Evolutionary conservation across 2,329 filamentous ascomycete species (phyloP).

Genomic region (Penicillium sp.): DNA sequence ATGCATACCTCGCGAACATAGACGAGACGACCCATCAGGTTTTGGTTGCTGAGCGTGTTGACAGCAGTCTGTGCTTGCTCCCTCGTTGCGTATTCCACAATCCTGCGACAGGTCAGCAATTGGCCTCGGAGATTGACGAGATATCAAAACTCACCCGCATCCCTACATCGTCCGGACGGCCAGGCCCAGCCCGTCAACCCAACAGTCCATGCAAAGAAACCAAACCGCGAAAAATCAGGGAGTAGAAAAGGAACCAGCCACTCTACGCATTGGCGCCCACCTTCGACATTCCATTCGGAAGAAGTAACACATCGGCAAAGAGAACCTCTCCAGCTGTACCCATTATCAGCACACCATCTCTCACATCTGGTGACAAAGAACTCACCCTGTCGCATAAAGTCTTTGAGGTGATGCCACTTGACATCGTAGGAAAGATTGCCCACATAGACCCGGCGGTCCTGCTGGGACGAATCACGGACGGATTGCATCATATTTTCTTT

Average conservation of each 20-base stretch:
- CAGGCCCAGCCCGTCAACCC: slow-evolving; percentile 98
- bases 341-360: slow-evolving; percentile 9
- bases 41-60: slow-evolving; percentile 97
- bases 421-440: slow-evolving; percentile 99
- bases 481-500: slow-evolving; percentile 96
- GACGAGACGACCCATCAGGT: slow-evolving; percentile 95
- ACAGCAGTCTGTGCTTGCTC: slow-evolving; percentile 98
- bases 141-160: slow-evolving; percentile 78
- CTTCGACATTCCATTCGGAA: slow-evolving; percentile 99
- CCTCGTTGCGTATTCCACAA: slow-evolving; percentile 99
- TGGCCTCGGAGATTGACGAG: neutral
- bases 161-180: slow-evolving; percentile 91
- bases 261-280: slow-evolving; percentile 92
- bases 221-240: slow-evolving; percentile 59
- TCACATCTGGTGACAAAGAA: slow-evolving; percentile 10
- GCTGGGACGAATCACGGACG: slow-evolving; percentile 89
- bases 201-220: slow-evolving; percentile 75
- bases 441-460: slow-evolving; percentile 98
- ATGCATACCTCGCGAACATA: slow-evolving; percentile 85
- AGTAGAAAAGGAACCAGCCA: slow-evolving; percentile 67
- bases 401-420: slow-evolving; percentile 99
- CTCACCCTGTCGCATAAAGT: slow-evolving; percentile 99
- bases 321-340: slow-evolving; percentile 89
- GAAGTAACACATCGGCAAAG: slow-evolving; percentile 97
- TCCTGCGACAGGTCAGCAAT: slow-evolving; percentile 54